These are phyloP conservation scores for Hemisphaericaspora xylanilytica DNA, from an alignment of 1,139 yeast species.

Conservation along the genomic window DNA sequence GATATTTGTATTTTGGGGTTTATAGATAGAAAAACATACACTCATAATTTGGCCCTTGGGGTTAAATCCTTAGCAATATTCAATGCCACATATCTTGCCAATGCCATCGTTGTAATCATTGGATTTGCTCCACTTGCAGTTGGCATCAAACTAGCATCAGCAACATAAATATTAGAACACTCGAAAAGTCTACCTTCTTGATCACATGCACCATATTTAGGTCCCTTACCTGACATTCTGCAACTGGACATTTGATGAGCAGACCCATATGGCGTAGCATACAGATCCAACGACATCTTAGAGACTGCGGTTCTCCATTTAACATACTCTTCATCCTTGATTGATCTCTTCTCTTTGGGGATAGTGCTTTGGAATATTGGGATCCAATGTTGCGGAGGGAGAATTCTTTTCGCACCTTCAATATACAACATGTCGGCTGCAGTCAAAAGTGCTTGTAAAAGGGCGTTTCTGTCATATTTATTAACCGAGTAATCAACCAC, in stretches of 20 bases:
- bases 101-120: constrained; percentile 44
- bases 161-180: constrained; percentile 51
- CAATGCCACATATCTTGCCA: constrained; percentile 38
- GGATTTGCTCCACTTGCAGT: constrained; percentile 62
- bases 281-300: constrained; percentile 26
- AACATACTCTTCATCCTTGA: constrained; percentile 46
- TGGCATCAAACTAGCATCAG: constrained; percentile 58
- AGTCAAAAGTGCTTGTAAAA: constrained; percentile 38
- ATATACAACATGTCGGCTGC: constrained; percentile 50
- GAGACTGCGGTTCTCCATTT: constrained; percentile 40
- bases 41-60: constrained; percentile 28
- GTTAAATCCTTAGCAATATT: constrained; percentile 36
- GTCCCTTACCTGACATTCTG: constrained; percentile 52
- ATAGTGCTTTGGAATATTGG: constrained; percentile 40
- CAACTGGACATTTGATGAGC: constrained; percentile 66
- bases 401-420: constrained; percentile 50
- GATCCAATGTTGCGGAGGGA: constrained; percentile 35
- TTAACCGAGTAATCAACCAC: constrained; percentile 40
- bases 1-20: background rate
- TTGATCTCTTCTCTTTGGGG: constrained; percentile 41
- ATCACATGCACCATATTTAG: constrained; percentile 50
- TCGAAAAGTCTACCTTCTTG: constrained; percentile 51
- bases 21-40: background rate
- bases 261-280: constrained; percentile 42
- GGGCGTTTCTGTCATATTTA: constrained; percentile 44